A percentile compares a stretch with the other conserved stretches of the same genome.
Evolutionary conservation across 2,329 filamentous ascomycete genomes (phyloP).

Genomic region (Plenodomus tracheiphilus): DNA sequence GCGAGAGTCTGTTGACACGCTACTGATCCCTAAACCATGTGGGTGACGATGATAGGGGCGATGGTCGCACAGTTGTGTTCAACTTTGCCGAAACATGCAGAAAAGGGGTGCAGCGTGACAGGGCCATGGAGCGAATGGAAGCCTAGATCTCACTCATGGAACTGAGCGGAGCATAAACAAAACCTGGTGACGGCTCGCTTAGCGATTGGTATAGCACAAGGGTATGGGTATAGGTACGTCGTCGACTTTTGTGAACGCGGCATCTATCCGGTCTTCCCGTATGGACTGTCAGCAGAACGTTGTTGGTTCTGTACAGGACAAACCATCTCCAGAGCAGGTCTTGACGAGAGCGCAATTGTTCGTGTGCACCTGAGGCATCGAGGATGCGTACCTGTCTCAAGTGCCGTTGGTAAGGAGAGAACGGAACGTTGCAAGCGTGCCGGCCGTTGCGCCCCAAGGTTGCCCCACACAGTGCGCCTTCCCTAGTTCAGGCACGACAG

Average conservation of each 20-base stretch:
- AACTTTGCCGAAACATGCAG: background rate
- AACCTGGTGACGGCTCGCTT: constrained; percentile 14
- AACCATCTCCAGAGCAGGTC: background rate
- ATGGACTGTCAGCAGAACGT: no score
- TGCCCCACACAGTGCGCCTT: constrained; percentile 13
- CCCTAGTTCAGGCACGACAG: constrained; percentile 14
- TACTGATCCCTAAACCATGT: constrained; percentile 25
- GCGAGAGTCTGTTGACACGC: constrained; percentile 19
- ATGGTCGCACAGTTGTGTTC: constrained; percentile 20
- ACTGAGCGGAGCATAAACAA: constrained; percentile 9
- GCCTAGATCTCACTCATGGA: constrained; percentile 4
- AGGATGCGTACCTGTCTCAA: constrained; percentile 1
- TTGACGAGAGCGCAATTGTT: background rate
- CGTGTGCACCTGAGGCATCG: background rate
- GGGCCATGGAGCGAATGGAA: constrained; percentile 17
- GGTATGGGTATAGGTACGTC: constrained; percentile 19
- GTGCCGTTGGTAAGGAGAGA: constrained; percentile 4
- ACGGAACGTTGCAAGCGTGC: constrained; percentile 10
- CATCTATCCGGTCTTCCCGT: background rate
- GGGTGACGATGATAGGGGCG: constrained; percentile 26
- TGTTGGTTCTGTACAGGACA: no score
- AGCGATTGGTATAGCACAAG: constrained; percentile 32
- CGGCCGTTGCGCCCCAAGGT: constrained; percentile 2
- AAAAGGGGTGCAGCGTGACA: background rate
- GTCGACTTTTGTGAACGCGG: background rate